Base-by-base conservation (phyloP, 495 filamentous ascomycete species). In the Lophiostoma macrostomum region DNA sequence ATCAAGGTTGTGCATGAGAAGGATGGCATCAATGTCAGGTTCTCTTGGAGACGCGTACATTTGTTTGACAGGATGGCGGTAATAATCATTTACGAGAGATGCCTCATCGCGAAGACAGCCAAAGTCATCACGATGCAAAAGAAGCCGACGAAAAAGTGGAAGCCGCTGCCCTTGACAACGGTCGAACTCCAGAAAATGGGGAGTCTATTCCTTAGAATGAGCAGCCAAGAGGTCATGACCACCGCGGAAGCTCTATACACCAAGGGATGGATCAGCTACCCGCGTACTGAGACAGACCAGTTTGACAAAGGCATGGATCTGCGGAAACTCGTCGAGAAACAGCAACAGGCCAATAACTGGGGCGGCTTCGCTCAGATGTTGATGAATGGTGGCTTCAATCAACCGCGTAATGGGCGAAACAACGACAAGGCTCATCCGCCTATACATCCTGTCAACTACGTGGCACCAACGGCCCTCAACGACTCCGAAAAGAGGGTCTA, bases 131-230 rank as follows among this genome's bases (percentile, higher is more conserved):
- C 87, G 61, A 83, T 96, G 23, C 80, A 86, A 55, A 85, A 87
- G 64, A 96, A 95, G 67, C 89, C 90, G 1, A 95, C 91, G 14
- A 91, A 84, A 59, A 96, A 94, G 72, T 95, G 85, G 90, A 87
- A 88, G 61, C 93, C 93, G 1, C 66, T 98, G 27, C 93, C 93
- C 1, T 74, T 98, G 60, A 98, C 93, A 0, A 98, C 93, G 0
- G 88, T 98, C n/a, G 94, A 98, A 61, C 72, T 98, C n/a, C 93
- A 97, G 65, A 97, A 96, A 75, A 89, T 90, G 76, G 93, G 94
- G 16, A 93, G 83, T 56, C 75, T 79, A 42, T 94, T 90, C 63
- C 76, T 97, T 11, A 78, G 82, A 16, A 83, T 98, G 79, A 87
- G 86, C 52, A 87, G 88, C 71, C 83, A 94, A 51, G 72, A 80